Conservation (phyloP, 139 green algal species). For the Limnomonas spitsbergensis region DNA sequence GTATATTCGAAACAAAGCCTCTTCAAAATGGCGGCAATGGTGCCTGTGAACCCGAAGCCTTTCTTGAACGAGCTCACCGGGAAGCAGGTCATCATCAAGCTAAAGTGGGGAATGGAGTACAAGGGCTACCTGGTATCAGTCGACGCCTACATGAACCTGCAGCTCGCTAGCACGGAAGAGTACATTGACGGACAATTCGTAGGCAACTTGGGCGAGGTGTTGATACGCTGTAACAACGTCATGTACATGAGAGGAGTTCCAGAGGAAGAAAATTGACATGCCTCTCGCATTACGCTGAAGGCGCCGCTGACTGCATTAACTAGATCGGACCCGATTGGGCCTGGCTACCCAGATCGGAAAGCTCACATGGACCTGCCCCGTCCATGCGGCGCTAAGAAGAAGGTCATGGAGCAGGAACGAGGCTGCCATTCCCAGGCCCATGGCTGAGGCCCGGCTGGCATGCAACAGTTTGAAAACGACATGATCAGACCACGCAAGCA, state of each 20-base stretch:
- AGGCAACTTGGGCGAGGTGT: slow-evolving; percentile 88
- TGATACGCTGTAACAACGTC: slow-evolving; percentile 91
- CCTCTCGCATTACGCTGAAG: too few species aligned
- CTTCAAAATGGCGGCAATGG: slow-evolving; percentile 17
- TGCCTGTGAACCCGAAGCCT: slow-evolving; percentile 95
- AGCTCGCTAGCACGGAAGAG: slow-evolving; percentile 93
- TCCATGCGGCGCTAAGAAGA: too few species aligned
- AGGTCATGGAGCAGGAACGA: too few species aligned
- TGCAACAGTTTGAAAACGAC: too few species aligned
- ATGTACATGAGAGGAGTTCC: slow-evolving; percentile 51
- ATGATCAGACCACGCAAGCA: too few species aligned
- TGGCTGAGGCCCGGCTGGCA: too few species aligned
- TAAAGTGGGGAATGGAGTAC: slow-evolving; percentile 99
- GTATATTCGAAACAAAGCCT: too few species aligned
- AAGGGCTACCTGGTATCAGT: slow-evolving; percentile 91
- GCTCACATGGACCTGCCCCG: too few species aligned
- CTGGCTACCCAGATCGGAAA: too few species aligned
- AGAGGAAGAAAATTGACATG: slow-evolving; percentile 34
- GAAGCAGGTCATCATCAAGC: slow-evolving; percentile 92
- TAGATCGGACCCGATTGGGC: too few species aligned
- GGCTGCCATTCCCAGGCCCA: too few species aligned
- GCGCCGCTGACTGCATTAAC: too few species aligned
- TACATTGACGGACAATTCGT: slow-evolving; percentile 91
- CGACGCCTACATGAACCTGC: slow-evolving; percentile 93
- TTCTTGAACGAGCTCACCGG: slow-evolving; percentile 95